These are phyloP conservation scores for Margaritispora aquatica DNA, from an alignment of 495 filamentous ascomycete genomes.

Conservation along the genomic window DNA sequence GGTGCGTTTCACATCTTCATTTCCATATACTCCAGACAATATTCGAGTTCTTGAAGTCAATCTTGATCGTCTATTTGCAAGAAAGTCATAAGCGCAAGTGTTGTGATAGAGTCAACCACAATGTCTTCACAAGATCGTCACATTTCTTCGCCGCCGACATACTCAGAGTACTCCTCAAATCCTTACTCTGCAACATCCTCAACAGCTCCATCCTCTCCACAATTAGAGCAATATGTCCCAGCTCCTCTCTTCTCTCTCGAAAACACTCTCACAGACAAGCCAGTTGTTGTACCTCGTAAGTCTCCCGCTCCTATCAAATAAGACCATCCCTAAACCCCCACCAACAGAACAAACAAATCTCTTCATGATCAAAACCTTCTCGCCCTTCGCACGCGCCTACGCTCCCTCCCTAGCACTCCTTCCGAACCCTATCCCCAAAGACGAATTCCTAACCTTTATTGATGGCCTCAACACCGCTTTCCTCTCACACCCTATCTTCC, in stretches of 20 bases:
- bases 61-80: background rate
- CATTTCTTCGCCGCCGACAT: background rate
- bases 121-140: background rate
- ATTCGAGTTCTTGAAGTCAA: background rate
- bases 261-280: background rate
- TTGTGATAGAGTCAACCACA: background rate
- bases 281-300: background rate
- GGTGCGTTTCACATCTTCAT: background rate
- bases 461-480: constrained; percentile 10
- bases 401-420: background rate
- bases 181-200: too few relatives aligned
- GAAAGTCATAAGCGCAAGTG: background rate
- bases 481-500: constrained; percentile 10
- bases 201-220: too few relatives aligned
- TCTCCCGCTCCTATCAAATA: background rate
- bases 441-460: constrained; percentile 7
- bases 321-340: background rate
- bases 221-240: background rate
- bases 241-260: background rate
- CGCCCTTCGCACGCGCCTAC: constrained; percentile 9
- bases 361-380: constrained; percentile 14
- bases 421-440: background rate
- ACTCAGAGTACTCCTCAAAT: background rate
- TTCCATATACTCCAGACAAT: background rate
- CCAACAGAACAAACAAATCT: constrained; percentile 9